These are phyloP conservation scores for Malassezia sympodialis DNA, from an alignment of 1,284 basidiomycete genomes.

Conservation along the genomic window DNA sequence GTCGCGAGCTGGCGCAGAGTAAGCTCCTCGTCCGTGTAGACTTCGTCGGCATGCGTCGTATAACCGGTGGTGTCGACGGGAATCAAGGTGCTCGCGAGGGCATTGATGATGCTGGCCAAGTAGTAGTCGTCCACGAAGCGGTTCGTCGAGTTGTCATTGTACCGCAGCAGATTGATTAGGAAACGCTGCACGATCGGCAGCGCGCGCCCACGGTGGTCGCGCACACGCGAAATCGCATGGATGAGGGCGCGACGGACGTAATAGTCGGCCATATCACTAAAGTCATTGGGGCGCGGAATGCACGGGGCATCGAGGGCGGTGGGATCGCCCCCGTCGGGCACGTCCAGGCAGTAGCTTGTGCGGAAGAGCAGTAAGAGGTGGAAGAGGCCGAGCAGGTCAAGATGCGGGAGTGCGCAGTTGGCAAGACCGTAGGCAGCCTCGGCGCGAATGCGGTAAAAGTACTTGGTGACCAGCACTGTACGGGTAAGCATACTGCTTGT, in stretches of 20 bases:
- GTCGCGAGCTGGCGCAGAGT: slow-evolving; percentile 27
- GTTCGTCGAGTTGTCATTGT: slow-evolving; percentile 91
- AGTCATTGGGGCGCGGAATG: slow-evolving; percentile 85
- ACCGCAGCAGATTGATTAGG: slow-evolving; percentile 75
- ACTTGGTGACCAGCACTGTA: slow-evolving; percentile 86
- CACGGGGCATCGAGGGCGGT: slow-evolving; percentile 55
- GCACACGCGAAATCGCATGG: slow-evolving; percentile 69
- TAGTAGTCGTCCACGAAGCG: slow-evolving; percentile 86
- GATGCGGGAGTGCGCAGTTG: slow-evolving; percentile 67
- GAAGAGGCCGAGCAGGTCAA: slow-evolving; percentile 83
- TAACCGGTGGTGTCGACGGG: slow-evolving; percentile 29
- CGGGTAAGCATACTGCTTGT: slow-evolving; percentile 83
- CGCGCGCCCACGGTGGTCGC: slow-evolving; percentile 69
- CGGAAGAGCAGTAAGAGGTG: slow-evolving; percentile 87
- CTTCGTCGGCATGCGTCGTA: slow-evolving; percentile 25
- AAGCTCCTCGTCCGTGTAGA: slow-evolving; percentile 28
- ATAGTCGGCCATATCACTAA: slow-evolving; percentile 80
- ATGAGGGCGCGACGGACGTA: slow-evolving; percentile 82
- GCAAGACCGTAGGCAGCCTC: slow-evolving; percentile 83
- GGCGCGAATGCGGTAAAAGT: slow-evolving; percentile 91
- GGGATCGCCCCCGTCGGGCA: slow-evolving; percentile 22
- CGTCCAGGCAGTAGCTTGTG: slow-evolving; percentile 71
- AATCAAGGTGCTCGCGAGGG: slow-evolving; percentile 66
- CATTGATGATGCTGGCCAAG: slow-evolving; percentile 73
- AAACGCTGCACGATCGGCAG: slow-evolving; percentile 80